Base-by-base conservation (phyloP, 805 yeast genomes). In the Dipodascopsis uninucleata region DNA sequence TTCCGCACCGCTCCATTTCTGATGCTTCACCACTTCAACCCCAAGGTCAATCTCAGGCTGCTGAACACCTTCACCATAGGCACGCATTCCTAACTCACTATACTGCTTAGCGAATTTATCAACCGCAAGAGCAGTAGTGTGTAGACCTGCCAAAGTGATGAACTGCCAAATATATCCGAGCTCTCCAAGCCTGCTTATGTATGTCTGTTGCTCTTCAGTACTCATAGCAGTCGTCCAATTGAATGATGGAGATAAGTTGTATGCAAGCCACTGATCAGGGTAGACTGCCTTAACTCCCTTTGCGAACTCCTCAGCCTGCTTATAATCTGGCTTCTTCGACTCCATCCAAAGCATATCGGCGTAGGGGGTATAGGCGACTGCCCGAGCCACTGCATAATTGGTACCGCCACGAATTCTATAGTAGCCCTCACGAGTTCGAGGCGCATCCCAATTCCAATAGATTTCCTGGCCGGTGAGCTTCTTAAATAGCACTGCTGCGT, bases 291-390 rank as follows among this genome's bases (percentile, higher is more conserved):
- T 78, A 56, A 90, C 94, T 62, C 97, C 97, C 36, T 80, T 84
- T 45, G 97, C 93, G 63, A 90, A 90, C 71, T 87, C 96, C 69
- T 81, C 78, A 55, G 97, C 97, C 72, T 90, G 97, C 49, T 74
- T 76, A 70, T 77, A 89, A 68, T 88, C 96, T 57, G 97, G 97
- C 58, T 85, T 77, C 67, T 89, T 89, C 49, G 95, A 82, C 75
- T 90, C 97, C 97, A 90, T 89, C 97, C 97, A 90, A 59, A 89
- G 81, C 72, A 90, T 75, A 69, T 89, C 97, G 34, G 95, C 88
- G 68, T 82, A 90, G 53, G 96, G 96, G 43, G 96, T 89, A 66
- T 75, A 90, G 24, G 96, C 94, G 62, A 95, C 79, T 52, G 95
- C 97, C 67, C 97, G 82, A 82, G 87, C 90, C 41, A 90, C 84